phyloP scores from a whole-genome alignment of 108 stramenopile genomes.

The Licmophora abbreviata region DNA sequence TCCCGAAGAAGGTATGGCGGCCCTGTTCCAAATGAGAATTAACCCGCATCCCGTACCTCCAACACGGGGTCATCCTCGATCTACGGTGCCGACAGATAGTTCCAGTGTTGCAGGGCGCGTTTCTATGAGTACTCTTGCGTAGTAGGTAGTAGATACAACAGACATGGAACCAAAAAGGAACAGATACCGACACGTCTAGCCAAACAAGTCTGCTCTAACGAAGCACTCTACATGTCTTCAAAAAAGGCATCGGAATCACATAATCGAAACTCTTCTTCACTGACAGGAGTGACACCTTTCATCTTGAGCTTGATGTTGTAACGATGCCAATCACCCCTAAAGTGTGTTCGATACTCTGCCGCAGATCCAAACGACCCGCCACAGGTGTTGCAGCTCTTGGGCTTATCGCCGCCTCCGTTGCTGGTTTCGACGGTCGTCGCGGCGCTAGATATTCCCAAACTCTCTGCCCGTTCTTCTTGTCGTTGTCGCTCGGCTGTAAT shows the following conservation, averaged over 20 bases:
- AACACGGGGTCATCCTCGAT: too few species aligned
- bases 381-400: slow-evolving; percentile 78
- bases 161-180: too few species aligned
- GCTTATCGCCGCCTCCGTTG: too few species aligned
- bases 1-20: too few species aligned
- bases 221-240: slow-evolving; percentile 3
- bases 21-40: too few species aligned
- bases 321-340: slow-evolving; percentile 90
- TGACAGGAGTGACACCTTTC: slow-evolving; percentile 54
- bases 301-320: slow-evolving; percentile 94
- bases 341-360: slow-evolving; percentile 81
- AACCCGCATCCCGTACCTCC: too few species aligned
- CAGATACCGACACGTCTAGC: too few species aligned
- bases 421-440: neutral
- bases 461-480: slow-evolving; percentile 16
- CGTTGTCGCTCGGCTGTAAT: slow-evolving; percentile 21
- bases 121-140: too few species aligned
- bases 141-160: too few species aligned
- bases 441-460: neutral
- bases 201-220: too few species aligned
- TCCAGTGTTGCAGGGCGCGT: too few species aligned
- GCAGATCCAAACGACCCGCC: slow-evolving; percentile 62
- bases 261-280: slow-evolving; percentile 67
- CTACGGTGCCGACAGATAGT: too few species aligned
- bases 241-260: slow-evolving; percentile 52